phyloP scores from a whole-genome alignment of 176 grass and related monocot genomes.

The Eleusine coracana region DNA sequence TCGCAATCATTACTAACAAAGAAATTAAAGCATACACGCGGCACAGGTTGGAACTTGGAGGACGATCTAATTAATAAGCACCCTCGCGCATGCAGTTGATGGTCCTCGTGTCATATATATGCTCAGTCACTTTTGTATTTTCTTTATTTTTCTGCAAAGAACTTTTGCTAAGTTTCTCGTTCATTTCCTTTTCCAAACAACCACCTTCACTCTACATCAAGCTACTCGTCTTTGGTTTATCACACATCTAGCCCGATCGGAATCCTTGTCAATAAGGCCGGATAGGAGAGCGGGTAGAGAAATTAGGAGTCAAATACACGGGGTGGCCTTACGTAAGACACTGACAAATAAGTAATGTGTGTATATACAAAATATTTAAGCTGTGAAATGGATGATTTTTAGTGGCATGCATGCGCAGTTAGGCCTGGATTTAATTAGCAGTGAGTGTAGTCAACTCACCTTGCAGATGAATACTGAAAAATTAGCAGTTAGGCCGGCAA shows the following conservation, averaged over 20 bases:
- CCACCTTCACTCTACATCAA: neutral
- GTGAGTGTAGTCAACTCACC: neutral
- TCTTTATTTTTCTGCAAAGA: neutral
- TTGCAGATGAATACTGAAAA: neutral
- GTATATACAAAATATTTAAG: no score
- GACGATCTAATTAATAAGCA: neutral
- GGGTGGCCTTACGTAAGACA: no score
- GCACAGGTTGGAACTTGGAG: no score
- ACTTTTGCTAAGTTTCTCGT: neutral
- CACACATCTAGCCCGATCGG: neutral
- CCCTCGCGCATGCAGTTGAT: neutral
- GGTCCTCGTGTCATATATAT: neutral
- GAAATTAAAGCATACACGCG: neutral
- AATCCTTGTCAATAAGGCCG: neutral
- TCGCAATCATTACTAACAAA: neutral
- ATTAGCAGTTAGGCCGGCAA: neutral
- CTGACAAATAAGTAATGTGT: no score
- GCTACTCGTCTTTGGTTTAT: no score
- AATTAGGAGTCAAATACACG: no score
- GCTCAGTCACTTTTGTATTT: neutral
- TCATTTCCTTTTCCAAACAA: neutral
- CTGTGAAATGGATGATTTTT: neutral
- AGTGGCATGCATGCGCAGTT: no score
- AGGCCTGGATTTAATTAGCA: neutral
- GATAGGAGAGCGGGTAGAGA: no score